A percentile compares a stretch with the other conserved stretches of the same genome.
These are phyloP conservation scores for Aspergillus sclerotialis DNA, from an alignment of 2,329 filamentous ascomycete species.

Conservation along the genomic window DNA sequence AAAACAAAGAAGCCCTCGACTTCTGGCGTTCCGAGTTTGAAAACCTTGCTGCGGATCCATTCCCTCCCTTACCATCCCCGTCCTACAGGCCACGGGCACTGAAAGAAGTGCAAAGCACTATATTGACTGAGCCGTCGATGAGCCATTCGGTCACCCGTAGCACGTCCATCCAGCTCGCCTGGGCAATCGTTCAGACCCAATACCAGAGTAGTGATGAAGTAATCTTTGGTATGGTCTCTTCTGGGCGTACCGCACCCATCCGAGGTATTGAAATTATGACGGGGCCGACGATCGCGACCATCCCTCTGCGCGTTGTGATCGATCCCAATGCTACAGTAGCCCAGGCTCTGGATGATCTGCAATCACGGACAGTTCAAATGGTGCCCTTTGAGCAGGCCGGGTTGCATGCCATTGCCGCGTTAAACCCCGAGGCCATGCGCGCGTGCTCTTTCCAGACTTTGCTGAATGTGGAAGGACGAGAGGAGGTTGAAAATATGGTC, in stretches of 20 bases:
- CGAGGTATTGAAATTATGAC: constrained; percentile 32
- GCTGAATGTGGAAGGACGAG: constrained; percentile 1
- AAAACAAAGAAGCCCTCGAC: constrained; percentile 1
- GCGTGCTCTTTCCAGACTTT: constrained; percentile 4
- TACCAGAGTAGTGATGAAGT: constrained; percentile 31
- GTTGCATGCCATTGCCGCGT: not conserved
- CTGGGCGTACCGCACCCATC: constrained; percentile 32
- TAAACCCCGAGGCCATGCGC: not conserved
- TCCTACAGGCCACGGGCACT: not conserved
- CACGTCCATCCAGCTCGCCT: constrained; percentile 26
- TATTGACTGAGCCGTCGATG: constrained; percentile 1
- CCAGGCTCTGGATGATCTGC: not conserved
- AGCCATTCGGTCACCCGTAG: not conserved
- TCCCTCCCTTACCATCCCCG: constrained; percentile 3
- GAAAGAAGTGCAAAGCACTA: not conserved
- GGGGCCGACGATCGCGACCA: constrained; percentile 35
- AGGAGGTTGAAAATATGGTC: not conserved
- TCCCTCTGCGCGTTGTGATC: constrained; percentile 26
- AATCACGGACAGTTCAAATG: not conserved
- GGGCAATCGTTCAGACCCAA: constrained; percentile 27
- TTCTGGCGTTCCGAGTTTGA: constrained; percentile 2
- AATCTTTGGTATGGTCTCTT: constrained; percentile 34
- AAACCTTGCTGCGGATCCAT: not conserved
- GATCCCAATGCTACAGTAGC: constrained; percentile 2
- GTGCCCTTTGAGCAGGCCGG: constrained; percentile 3